These are phyloP conservation scores for Talaromyces islandicus DNA, from an alignment of 2,329 filamentous ascomycete genomes.

Conservation along the genomic window DNA sequence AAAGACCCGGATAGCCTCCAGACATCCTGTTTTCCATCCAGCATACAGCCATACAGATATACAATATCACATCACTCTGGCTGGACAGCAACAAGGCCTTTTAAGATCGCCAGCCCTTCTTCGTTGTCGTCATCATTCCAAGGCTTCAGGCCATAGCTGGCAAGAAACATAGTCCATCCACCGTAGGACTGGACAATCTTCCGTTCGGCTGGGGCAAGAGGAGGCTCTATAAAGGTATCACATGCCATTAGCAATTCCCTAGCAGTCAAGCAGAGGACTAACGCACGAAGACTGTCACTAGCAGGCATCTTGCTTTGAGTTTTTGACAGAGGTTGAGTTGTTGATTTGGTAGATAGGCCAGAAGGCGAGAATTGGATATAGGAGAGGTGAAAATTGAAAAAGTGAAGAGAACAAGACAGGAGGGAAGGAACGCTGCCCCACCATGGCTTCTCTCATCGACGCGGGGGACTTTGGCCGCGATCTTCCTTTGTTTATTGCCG, in stretches of 20 bases:
- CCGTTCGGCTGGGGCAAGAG: conserved; percentile 19
- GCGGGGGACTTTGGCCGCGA: background rate
- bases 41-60: background rate
- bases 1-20: background rate
- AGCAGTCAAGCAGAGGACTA: no score
- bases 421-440: background rate
- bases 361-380: background rate
- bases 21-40: background rate
- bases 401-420: background rate
- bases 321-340: background rate
- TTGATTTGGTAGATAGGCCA: background rate
- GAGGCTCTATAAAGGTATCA: conserved; percentile 15
- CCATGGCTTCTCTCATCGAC: background rate
- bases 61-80: background rate
- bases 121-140: conserved; percentile 18
- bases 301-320: conserved; percentile 1
- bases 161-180: conserved; percentile 22
- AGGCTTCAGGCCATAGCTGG: conserved; percentile 18
- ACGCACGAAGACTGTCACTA: background rate
- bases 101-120: conserved; percentile 15
- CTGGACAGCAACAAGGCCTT: background rate
- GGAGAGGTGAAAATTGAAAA: background rate
- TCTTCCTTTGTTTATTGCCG: background rate
- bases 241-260: background rate
- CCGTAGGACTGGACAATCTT: conserved; percentile 22